Conservation (phyloP, 2,329 filamentous ascomycete species). For the Calonectria fujianensis region DNA sequence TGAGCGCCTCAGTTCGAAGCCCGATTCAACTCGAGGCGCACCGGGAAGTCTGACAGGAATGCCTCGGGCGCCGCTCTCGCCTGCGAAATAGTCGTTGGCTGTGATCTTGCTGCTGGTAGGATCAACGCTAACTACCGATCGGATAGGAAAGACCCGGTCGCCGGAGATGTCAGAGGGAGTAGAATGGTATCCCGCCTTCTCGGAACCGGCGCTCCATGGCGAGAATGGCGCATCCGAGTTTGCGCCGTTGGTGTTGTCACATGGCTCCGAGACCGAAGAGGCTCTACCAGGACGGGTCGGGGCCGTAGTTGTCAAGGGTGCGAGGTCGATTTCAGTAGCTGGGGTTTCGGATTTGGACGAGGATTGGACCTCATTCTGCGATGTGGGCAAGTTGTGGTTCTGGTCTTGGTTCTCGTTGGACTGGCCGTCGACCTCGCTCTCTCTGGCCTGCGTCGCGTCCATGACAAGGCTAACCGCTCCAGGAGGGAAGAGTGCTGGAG, state of each 20-base stretch:
- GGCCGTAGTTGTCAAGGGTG: slow-evolving; percentile 21
- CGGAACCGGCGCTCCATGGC: slow-evolving; percentile 65
- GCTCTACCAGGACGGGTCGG: slow-evolving; percentile 41
- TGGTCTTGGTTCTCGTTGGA: slow-evolving; percentile 25
- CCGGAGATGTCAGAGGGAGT: slow-evolving; percentile 61
- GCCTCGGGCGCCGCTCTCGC: slow-evolving; percentile 58
- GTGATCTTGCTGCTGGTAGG: slow-evolving; percentile 65
- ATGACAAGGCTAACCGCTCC: slow-evolving; percentile 47
- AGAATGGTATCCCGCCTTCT: slow-evolving; percentile 59
- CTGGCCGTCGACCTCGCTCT: slow-evolving; percentile 37
- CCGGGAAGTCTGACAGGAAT: slow-evolving; percentile 57
- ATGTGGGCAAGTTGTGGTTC: not conserved
- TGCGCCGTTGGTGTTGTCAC: slow-evolving; percentile 47
- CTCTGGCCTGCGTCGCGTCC: slow-evolving; percentile 48
- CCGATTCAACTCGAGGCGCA: slow-evolving; percentile 56
- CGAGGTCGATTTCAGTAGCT: slow-evolving; percentile 38
- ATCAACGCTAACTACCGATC: slow-evolving; percentile 85
- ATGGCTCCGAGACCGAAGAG: slow-evolving; percentile 44
- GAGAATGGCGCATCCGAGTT: slow-evolving; percentile 58
- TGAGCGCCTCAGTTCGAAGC: slow-evolving; percentile 53
- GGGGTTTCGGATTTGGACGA: slow-evolving; percentile 40
- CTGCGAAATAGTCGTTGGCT: slow-evolving; percentile 63
- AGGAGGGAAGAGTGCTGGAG: slow-evolving; percentile 40
- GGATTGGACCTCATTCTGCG: slow-evolving; percentile 38
- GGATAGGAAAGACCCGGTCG: slow-evolving; percentile 86